Conservation (phyloP, 768 basidiomycete genomes). For the Holtermanniella nyarrowii region DNA sequence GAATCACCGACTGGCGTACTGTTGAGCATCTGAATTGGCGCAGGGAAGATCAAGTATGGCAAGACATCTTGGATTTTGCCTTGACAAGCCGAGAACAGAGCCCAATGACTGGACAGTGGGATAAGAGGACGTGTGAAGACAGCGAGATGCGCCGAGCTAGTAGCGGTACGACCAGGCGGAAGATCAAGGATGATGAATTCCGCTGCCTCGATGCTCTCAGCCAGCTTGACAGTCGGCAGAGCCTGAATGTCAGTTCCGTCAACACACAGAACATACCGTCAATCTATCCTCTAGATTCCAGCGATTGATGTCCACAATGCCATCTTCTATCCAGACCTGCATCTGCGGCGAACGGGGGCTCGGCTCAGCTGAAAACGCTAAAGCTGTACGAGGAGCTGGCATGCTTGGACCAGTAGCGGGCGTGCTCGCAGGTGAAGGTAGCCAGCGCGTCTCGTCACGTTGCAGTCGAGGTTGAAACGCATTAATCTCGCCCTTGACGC, state of each 20-base stretch:
- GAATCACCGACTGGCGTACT: too few species aligned
- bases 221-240: background rate
- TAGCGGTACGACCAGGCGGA: background rate
- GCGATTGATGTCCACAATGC: background rate
- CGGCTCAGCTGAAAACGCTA: too few species aligned
- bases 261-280: background rate
- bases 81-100: background rate
- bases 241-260: too few species aligned
- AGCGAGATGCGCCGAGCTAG: background rate
- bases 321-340: background rate
- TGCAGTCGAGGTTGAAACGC: too few species aligned
- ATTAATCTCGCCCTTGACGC: too few species aligned
- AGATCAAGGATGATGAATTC: background rate
- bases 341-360: background rate
- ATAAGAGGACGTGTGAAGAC: background rate
- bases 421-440: too few species aligned
- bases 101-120: background rate
- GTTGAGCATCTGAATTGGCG: too few species aligned
- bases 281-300: background rate
- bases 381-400: too few species aligned
- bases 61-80: background rate
- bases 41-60: background rate
- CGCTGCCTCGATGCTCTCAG: background rate
- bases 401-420: too few species aligned
- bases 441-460: too few species aligned